Percentiles rank a stretch among this genome's conserved stretches.
phyloP scores from a whole-genome alignment of 2,329 filamentous ascomycete species.

The Fusarium sp. region DNA sequence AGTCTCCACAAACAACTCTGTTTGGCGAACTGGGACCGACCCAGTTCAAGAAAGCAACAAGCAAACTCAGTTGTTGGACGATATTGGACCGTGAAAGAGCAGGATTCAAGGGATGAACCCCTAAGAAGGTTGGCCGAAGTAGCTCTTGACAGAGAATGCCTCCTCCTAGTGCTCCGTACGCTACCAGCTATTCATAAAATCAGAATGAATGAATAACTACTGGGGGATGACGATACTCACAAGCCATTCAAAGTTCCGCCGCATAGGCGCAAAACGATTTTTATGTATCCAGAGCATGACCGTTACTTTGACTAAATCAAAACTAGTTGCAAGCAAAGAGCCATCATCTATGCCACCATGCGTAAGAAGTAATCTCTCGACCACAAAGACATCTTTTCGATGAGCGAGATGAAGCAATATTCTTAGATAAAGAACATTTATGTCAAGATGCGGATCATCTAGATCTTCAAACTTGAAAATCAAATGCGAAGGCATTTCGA shows the following conservation, averaged over 20 bases:
- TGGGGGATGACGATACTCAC: conserved; percentile 40
- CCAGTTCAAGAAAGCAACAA: conserved; percentile 61
- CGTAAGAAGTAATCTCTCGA: conserved; percentile 64
- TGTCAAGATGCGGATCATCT: conserved; percentile 42
- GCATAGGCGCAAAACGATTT: conserved; percentile 52
- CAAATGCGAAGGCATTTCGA: conserved; percentile 50
- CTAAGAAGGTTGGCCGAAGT: conserved; percentile 51
- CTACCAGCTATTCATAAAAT: conserved; percentile 53
- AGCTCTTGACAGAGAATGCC: conserved; percentile 61
- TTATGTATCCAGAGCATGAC: conserved; percentile 58
- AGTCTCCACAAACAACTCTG: conserved; percentile 54
- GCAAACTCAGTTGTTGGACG: conserved; percentile 59
- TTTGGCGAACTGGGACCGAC: conserved; percentile 57
- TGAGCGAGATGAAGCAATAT: conserved; percentile 59
- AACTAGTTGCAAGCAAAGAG: conserved; percentile 55
- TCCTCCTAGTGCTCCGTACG: conserved; percentile 57
- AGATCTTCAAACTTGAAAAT: conserved; percentile 51
- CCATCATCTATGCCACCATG: conserved; percentile 48
- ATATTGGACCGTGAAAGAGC: conserved; percentile 56
- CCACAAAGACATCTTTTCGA: conserved; percentile 64
- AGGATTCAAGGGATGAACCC: conserved; percentile 44
- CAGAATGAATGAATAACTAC: not conserved
- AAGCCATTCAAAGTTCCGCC: conserved; percentile 59
- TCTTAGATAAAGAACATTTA: conserved; percentile 51
- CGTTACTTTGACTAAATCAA: conserved; percentile 56